A percentile compares a stretch with the other conserved stretches of the same genome.
phyloP scores from a whole-genome alignment of 441 rosid species.

The Eutrema salsugineum region DNA sequence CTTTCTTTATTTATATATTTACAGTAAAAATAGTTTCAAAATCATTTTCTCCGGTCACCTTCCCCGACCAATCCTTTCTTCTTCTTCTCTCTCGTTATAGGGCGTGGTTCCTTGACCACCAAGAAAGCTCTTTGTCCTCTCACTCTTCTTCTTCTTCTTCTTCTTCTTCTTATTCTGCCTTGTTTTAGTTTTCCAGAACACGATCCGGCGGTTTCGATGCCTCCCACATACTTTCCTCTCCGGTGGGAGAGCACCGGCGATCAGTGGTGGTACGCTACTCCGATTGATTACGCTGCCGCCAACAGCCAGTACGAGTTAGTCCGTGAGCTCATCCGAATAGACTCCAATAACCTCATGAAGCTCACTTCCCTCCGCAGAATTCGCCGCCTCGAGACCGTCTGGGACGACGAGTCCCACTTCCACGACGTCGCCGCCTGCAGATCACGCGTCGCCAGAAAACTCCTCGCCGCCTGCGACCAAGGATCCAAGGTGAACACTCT shows the following conservation, averaged over 20 bases:
- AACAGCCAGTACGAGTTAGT: conserved; percentile 84
- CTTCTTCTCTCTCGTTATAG: not conserved
- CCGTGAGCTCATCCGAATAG: conserved; percentile 73
- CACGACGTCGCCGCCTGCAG: conserved; percentile 71
- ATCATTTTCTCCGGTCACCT: not conserved
- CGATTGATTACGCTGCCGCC: conserved; percentile 89
- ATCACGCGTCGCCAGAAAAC: conserved; percentile 62
- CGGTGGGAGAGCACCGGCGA: conserved; percentile 96
- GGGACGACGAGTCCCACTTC: conserved; percentile 79
- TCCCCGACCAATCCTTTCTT: not conserved
- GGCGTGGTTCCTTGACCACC: conserved; percentile 3
- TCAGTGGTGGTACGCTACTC: conserved; percentile 97
- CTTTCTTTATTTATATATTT: not conserved
- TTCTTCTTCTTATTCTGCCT: too few relatives aligned
- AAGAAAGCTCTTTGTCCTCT: not conserved
- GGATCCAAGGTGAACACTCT: conserved; percentile 50
- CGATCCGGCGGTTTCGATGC: conserved; percentile 32
- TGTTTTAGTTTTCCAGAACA: not conserved
- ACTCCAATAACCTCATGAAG: conserved; percentile 76
- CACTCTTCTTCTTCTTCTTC: not conserved
- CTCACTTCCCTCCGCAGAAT: conserved; percentile 87
- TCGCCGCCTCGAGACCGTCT: conserved; percentile 87
- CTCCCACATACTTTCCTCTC: conserved; percentile 71
- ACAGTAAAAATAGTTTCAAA: not conserved
- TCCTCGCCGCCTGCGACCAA: conserved; percentile 59